phyloP scores from a whole-genome alignment of 768 basidiomycete genomes.

The Flagelloscypha sp. region DNA sequence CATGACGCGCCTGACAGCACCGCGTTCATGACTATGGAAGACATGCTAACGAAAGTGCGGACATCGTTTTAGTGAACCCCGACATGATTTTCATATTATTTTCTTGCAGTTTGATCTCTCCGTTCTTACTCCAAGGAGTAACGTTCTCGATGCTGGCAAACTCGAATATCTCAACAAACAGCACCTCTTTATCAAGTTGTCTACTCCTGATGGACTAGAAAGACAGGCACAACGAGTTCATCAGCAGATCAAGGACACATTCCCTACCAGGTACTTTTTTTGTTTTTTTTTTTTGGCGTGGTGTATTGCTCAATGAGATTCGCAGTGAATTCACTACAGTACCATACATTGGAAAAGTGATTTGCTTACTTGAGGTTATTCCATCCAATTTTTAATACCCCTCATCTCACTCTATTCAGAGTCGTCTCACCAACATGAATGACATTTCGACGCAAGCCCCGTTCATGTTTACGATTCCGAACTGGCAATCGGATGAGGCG shows the following conservation, averaged over 20 bases:
- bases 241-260: conserved; percentile 42
- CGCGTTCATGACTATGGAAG: conserved; percentile 49
- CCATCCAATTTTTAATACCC: background rate
- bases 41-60: conserved; percentile 32
- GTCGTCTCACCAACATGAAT: conserved; percentile 58
- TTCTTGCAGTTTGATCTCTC: conserved; percentile 61
- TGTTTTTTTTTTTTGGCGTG: background rate
- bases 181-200: conserved; percentile 56
- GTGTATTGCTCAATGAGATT: background rate
- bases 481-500: conserved; percentile 49
- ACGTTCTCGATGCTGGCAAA: conserved; percentile 72
- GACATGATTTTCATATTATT: background rate
- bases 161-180: conserved; percentile 86
- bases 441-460: conserved; percentile 64
- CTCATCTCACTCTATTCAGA: conserved; percentile 28
- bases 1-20: conserved; percentile 57
- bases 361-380: conserved; percentile 51
- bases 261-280: conserved; percentile 48
- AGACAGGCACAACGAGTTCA: conserved; percentile 48
- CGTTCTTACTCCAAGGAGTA: conserved; percentile 72
- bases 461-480: conserved; percentile 73
- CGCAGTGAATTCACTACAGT: conserved; percentile 39
- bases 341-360: conserved; percentile 56
- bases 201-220: conserved; percentile 41
- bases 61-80: background rate